Evolutionary conservation across 1,139 yeast genomes (phyloP), one percentile per base, ranked within the genome.

Genomic region (Candida labiduridarum): DNA sequence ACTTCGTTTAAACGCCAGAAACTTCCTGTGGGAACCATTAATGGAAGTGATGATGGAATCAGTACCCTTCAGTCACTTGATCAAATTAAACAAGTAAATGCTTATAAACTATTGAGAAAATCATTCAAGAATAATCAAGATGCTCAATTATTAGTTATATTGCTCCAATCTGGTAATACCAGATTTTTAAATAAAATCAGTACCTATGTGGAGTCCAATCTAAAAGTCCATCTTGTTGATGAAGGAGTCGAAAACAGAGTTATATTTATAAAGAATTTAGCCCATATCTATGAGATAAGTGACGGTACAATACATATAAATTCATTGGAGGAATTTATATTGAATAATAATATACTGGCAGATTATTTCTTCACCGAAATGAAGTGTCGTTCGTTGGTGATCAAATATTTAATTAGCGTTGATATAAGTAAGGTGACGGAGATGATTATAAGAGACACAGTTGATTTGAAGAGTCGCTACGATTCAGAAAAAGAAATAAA

Each of bases 241-340:
- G 35, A 30, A 10, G 46, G 41, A 22, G 6, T 19, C 12, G 55
- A 50, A 14, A 27, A 19, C 22, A 19, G 38, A 18, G 22, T 39
- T 3, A 3, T 22, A 16, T 49, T 53, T 36, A 27, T 49, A 3
- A 15, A 18, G 4, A 47, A 44, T 18, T 31, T 53, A 22, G 14
- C 39, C 4, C 19, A 42, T 30, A 33, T 53, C 10, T 49, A 48
- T 38, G 44, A 45, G 14, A 4, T 45, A 9, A 44, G 54, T 39
- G 50, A 44, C 10, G 56, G 56, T 1, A 22, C 54, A n/a, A 48
- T 53, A 27, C 43, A 42, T 22, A 40, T 53, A n/a, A 14, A 48
- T 19, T 51, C 52, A 51, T 46, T 53, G 3, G 38, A 33, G 12
- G 27, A 45, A 25, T 53, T 34, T 40, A 47, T 52, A 10, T 25